Evolutionary conservation across 306 rosid species (phyloP).

Genomic region (Gastrolobium bilobum): DNA sequence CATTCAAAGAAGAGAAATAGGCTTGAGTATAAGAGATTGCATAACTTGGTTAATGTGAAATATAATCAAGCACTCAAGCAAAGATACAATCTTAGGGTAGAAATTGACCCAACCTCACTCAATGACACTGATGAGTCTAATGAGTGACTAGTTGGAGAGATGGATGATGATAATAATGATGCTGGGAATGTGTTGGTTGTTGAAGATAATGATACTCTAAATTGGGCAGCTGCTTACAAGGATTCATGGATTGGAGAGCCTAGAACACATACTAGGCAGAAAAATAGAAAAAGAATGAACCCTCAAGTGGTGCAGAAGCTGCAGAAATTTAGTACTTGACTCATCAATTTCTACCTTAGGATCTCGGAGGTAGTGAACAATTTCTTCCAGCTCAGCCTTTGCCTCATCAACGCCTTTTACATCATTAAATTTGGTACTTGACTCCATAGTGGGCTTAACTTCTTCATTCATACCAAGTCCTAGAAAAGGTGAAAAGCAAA

Average conservation of each 20-base stretch:
- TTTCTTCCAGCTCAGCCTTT: constrained; percentile 91
- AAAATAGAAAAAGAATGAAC: background rate
- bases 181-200: background rate
- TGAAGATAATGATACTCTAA: background rate
- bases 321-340: too few relatives aligned
- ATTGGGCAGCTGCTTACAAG: background rate
- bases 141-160: background rate
- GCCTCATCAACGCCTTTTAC: constrained; percentile 97
- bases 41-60: constrained; percentile 1
- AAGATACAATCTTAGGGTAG: background rate
- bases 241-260: background rate
- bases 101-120: background rate
- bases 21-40: background rate
- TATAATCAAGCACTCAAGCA: background rate
- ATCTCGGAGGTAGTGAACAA: constrained; percentile 91
- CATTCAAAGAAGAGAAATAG: background rate
- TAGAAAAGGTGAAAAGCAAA: constrained; percentile 45
- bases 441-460: constrained; percentile 80
- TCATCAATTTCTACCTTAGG: constrained; percentile 67
- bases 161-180: background rate
- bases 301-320: background rate
- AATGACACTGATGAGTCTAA: background rate
- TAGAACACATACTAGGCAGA: too few relatives aligned
- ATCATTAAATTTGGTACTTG: constrained; percentile 80
- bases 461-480: constrained; percentile 76